Conservation (phyloP, 2,329 filamentous ascomycete genomes). For the Dactylellina sp. region DNA sequence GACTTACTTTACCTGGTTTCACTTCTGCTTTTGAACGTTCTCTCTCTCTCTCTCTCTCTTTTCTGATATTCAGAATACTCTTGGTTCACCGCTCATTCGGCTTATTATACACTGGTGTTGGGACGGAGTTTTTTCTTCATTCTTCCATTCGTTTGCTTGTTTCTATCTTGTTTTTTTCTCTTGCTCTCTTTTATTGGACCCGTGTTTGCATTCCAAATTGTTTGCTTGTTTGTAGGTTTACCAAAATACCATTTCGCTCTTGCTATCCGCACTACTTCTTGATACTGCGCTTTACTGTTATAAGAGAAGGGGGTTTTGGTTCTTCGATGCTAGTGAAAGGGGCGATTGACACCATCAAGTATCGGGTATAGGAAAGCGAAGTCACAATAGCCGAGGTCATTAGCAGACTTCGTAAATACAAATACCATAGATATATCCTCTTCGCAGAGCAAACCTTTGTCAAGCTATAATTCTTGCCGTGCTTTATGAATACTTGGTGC, state of each 20-base stretch:
- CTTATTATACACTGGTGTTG: conserved; percentile 49
- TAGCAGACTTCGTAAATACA: too few species aligned
- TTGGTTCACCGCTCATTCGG: conserved; percentile 35
- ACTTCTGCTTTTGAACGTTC: background rate
- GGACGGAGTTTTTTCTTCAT: conserved; percentile 50
- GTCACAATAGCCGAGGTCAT: too few species aligned
- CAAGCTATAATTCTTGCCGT: too few species aligned
- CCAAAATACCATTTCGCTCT: conserved; percentile 1
- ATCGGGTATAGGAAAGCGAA: too few species aligned
- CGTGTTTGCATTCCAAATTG: background rate
- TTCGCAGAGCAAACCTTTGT: too few species aligned
- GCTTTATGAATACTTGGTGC: too few species aligned
- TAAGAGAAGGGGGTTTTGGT: too few species aligned
- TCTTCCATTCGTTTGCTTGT: conserved; percentile 3
- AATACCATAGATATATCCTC: too few species aligned
- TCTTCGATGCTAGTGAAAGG: too few species aligned
- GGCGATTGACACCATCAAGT: too few species aligned
- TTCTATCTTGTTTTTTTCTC: conserved; percentile 3
- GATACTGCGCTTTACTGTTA: too few species aligned
- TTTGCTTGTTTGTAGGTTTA: background rate
- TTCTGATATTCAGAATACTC: conserved; percentile 36
- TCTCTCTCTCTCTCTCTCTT: conserved; percentile 7
- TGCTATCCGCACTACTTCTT: background rate
- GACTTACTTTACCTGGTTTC: conserved; percentile 5
- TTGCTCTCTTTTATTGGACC: background rate